Percentiles rank a stretch among this genome's conserved stretches.
phyloP scores from a whole-genome alignment of 805 yeast species.

The Lipomyces yamadae region DNA sequence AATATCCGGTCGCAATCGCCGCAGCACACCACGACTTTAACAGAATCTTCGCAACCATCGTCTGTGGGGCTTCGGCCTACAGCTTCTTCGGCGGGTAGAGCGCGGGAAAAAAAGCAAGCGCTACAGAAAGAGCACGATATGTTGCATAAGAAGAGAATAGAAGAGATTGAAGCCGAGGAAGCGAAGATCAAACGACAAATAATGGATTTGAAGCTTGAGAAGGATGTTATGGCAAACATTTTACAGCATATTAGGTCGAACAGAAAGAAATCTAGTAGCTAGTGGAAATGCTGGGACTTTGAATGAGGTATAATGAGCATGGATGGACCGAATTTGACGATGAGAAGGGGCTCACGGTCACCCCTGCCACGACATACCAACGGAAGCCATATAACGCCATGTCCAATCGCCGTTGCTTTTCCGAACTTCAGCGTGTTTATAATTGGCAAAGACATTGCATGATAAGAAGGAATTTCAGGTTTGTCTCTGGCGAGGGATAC shows the following conservation, averaged over 20 bases:
- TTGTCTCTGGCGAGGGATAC: no score
- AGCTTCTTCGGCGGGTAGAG: conserved; percentile 2
- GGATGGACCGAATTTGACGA: background rate
- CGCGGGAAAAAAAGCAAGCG: conserved; percentile 20
- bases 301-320: background rate
- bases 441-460: no score
- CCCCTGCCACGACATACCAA: background rate
- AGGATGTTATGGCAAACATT: conserved; percentile 29
- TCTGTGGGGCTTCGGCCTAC: background rate
- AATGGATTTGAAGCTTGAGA: conserved; percentile 23
- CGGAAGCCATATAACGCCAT: background rate
- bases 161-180: conserved; percentile 27
- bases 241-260: conserved; percentile 24
- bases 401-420: background rate
- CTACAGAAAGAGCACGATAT: conserved; percentile 20
- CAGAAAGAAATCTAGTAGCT: background rate
- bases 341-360: background rate
- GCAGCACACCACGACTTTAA: background rate
- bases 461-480: no score
- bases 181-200: conserved; percentile 19
- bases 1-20: conserved; percentile 3
- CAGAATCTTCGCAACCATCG: background rate
- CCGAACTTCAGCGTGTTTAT: background rate
- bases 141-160: conserved; percentile 6
- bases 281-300: background rate